Percentiles rank a stretch among this genome's conserved stretches.
These are phyloP conservation scores for Cicer yamashitae DNA, from an alignment of 306 rosid species.

Conservation along the genomic window DNA sequence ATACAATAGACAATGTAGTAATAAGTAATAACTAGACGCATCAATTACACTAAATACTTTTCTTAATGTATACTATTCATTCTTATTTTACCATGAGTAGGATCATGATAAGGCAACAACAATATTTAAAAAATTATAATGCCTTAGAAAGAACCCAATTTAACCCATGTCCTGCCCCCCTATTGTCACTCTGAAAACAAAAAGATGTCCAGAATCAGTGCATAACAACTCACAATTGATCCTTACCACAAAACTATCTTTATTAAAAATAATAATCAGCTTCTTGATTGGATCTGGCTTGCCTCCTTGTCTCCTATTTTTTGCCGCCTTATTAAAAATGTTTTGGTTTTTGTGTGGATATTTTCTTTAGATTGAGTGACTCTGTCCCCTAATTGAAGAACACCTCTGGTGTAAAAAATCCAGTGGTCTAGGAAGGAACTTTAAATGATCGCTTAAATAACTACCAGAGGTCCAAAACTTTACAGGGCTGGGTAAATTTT, in stretches of 20 bases:
- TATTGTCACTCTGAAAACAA: not conserved
- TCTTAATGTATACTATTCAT: too few species aligned
- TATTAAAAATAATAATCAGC: not conserved
- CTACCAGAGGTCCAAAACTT: not conserved
- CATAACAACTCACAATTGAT: conserved; percentile 10
- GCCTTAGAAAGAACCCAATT: not conserved
- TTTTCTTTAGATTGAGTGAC: conserved; percentile 3
- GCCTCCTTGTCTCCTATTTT: conserved; percentile 10
- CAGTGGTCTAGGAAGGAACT: not conserved
- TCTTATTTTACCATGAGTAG: not conserved
- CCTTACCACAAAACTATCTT: not conserved
- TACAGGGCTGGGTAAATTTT: not conserved
- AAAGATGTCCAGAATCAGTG: conserved; percentile 10
- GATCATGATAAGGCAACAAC: conserved; percentile 15
- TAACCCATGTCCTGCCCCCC: conserved; percentile 10
- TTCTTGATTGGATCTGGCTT: conserved; percentile 19
- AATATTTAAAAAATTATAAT: not conserved
- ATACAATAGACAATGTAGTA: too few species aligned
- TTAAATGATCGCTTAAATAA: not conserved
- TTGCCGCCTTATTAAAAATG: not conserved
- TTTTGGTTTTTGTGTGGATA: not conserved
- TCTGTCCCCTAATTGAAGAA: conserved; percentile 18
- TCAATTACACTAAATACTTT: too few species aligned
- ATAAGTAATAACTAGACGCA: too few species aligned
- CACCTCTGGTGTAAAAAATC: not conserved